Percentiles rank a stretch among this genome's conserved stretches.
Conservation (phyloP, 331 rosid genomes). For the Malus hybrid region DNA sequence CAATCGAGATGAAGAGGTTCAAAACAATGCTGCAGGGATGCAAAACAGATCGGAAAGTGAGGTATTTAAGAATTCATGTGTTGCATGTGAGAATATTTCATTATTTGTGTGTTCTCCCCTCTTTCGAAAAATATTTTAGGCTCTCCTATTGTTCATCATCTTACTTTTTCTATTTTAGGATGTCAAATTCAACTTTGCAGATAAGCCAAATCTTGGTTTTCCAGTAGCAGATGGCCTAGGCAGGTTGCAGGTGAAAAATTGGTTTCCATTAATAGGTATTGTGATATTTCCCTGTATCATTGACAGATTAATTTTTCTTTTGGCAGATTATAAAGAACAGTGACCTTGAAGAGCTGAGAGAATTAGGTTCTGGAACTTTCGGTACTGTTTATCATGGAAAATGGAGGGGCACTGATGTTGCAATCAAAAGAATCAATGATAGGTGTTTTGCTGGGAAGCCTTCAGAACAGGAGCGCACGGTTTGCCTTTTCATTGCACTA, state of each 20-base stretch:
- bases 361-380: conserved; percentile 90
- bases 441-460: conserved; percentile 87
- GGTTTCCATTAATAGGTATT: not conserved
- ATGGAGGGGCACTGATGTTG: conserved; percentile 95
- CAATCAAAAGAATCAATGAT: conserved; percentile 83
- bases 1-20: conserved; percentile 26
- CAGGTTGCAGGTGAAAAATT: conserved; percentile 58
- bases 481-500: conserved; percentile 20
- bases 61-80: conserved; percentile 24
- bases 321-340: conserved; percentile 67
- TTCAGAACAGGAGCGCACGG: conserved; percentile 94
- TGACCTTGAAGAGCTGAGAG: conserved; percentile 82
- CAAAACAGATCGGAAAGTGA: conserved; percentile 27
- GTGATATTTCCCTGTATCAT: conserved; percentile 4
- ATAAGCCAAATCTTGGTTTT: conserved; percentile 52
- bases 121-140: not conserved
- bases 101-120: not conserved
- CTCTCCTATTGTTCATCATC: not conserved
- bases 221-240: conserved; percentile 56
- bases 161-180: conserved; percentile 34
- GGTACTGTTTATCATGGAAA: conserved; percentile 96
- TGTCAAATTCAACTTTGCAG: conserved; percentile 37
- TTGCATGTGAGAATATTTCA: not conserved
- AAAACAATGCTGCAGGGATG: conserved; percentile 16
- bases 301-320: not conserved